Base-by-base conservation (phyloP, 768 basidiomycete species). In the Glaciozyma antarctica region DNA sequence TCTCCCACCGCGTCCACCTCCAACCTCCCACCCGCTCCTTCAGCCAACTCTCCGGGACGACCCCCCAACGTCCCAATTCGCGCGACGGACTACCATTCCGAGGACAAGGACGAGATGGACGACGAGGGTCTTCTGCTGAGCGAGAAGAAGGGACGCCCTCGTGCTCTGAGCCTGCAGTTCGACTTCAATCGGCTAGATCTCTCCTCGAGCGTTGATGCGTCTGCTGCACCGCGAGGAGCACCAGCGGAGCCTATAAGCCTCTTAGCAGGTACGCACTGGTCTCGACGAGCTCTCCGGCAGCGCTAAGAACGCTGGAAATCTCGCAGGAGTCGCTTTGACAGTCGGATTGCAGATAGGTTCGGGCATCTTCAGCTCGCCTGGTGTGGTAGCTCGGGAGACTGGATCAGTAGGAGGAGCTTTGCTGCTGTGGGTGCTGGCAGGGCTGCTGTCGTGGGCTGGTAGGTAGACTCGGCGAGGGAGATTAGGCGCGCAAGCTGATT, bases 361-460 rank as follows among this genome's bases (percentile, higher is more conserved):
- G 15, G 72, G 72, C 22, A 72, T 73, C 60, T 73, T 73, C 49
- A 49, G 49, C 19, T 32, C 26, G 3, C 68, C 68, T 2, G 94
- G 94, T 3, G 84, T 97, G 32, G 85, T 97, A 3, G 84, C 93
- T 32, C 87, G 89, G 15, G 89, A 93, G 73, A 86, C 88, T 0
- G 82, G 90, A 45, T 90, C 88, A 71, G 88, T 92, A 0, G 94
- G 93, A 16, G 88, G 91, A 16, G 91, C 91, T 78, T 77, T 98
- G 19, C 44, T 81, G 22, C 88, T 95, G 6, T 97, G 94, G 93
- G 68, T 88, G 9, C 78, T 81, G 4, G 86, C 88, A 61, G 94
- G 92, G 9, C 61, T 93, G 28, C 79, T 98, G 15, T 89, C 84
- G 9, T 97, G 93, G 94, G 95, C 94, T 5, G 94, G 94, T 24